Evolutionary conservation across 208 protist genomes (phyloP).

Genomic region (Acanthamoeba culbertsoni): DNA sequence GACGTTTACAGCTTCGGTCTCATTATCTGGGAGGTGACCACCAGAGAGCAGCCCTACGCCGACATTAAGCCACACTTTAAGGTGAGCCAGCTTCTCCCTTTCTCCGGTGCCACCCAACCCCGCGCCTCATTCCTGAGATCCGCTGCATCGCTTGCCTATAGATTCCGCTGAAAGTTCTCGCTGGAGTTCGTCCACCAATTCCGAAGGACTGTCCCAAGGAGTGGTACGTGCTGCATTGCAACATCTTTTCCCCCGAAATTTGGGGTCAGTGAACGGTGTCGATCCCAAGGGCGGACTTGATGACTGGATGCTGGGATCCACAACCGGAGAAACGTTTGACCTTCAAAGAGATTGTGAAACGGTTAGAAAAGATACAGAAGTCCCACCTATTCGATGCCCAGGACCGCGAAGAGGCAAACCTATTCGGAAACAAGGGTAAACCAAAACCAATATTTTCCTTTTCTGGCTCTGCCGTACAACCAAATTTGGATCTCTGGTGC

Average conservation of each 20-base stretch:
- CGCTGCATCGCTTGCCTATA: background rate
- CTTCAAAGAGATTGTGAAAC: slow-evolving; percentile 26
- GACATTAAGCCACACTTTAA: slow-evolving; percentile 55
- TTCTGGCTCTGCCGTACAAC: background rate
- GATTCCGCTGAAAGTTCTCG: slow-evolving; percentile 27
- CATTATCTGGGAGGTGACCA: slow-evolving; percentile 34
- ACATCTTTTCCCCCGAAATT: background rate
- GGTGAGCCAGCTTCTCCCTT: background rate
- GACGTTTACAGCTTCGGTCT: slow-evolving; percentile 54
- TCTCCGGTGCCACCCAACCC: background rate
- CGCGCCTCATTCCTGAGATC: background rate
- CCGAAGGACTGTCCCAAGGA: background rate
- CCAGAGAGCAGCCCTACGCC: slow-evolving; percentile 4
- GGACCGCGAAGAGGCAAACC: background rate
- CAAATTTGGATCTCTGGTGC: background rate
- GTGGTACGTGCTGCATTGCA: background rate
- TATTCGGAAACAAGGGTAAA: background rate
- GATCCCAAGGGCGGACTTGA: background rate
- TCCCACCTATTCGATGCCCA: background rate
- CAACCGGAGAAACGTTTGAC: background rate
- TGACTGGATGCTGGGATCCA: background rate
- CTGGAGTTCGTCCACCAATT: background rate
- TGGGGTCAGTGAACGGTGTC: background rate
- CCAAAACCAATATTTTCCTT: background rate
- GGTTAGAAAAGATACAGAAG: background rate